Evolutionary conservation across 2,329 filamentous ascomycete species (phyloP), one percentile per base, ranked within the genome.

Genomic region (Fusarium coicis): DNA sequence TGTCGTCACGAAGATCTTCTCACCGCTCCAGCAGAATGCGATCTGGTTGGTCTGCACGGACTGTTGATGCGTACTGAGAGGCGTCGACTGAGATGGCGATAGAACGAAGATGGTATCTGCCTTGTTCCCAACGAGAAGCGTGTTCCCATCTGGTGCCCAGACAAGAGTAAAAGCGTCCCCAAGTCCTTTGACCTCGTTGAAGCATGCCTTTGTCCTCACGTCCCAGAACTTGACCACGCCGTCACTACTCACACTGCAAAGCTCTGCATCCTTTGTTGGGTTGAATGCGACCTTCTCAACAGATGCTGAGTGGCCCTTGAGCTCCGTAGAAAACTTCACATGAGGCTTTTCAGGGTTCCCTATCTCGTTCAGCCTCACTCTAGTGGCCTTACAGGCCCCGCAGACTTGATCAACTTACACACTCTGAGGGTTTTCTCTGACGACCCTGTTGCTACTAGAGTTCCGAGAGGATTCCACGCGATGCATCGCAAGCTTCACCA

Each of bases 391-490:
- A 18, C 10, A 28, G 15, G 26, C 28, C 28, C 18, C 14, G 14
- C 49, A 4, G 36, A 34, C 12, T 56, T 21, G 37, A 26, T 34
- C n/a, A 50, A 71, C 88, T 79, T 79, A 90, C 93, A 96, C 53
- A 95, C 91, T 76, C 93, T 90, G 60, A 96, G 82, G 14, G 89
- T 93, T 74, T 88, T 90, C 78, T 94, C 91, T 30, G 87, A 85
- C 10, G 92, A 89, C 7, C 94, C 95, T 1, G 95, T 97, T 2
- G 96, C 96, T 68, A 98, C 91, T 67, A 96, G 86, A 14, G 90
- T 93, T 39, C 96, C 95, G 0, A 93, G 86, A 0, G 95, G 93
- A 74, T 96, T 97, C 96, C 96, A 98, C 43, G 93, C 92, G 74
- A 98, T 91, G 4, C 93, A 92, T 44, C 93, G 91, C 63, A 97